Base-by-base conservation (phyloP, 2,329 filamentous ascomycete species). In the Epichloe typhina region DNA sequence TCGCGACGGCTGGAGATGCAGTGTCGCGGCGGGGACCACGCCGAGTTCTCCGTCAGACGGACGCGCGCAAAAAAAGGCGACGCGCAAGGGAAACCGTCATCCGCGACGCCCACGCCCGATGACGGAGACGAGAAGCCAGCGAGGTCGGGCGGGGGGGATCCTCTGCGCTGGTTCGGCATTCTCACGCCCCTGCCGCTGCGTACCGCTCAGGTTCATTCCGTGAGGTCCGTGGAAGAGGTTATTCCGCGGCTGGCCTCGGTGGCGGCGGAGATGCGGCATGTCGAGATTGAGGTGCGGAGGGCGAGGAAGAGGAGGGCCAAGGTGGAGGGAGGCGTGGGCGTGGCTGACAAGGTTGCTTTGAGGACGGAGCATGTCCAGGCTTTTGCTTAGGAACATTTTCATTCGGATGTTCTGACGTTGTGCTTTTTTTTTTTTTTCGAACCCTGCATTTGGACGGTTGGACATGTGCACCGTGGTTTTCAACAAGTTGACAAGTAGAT, bases 261-360 rank as follows among this genome's bases (percentile, higher is more conserved):
- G n/a, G 71, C 73, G 37, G 71, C 72, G 31, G 74, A 80, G 58
- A 80, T 91, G 76, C 70, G 72, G 13, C 66, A 67, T n/a, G 62
- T 86, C 5, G 85, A 89, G 68, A 79, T 83, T 48, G 77, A 84
- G 56, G 80, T 91, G 50, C 73, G 83, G 38, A 70, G 83, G 52
- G 76, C 75, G 37, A 68, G 73, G 52, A 81, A 82, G 67, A 73
- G 63, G 65, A 67, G 75, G 37, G 70, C 71, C 26, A 79, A 77
- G 62, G 69, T 67, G 1, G 68, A 69, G 53, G 64, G 13, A 15
- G 35, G 17, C 8, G 19, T 3, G 5, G n/a, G 36, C 4, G 39
- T 19, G 11, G 41, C 13, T 6, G 33, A 6, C 3, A 33, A 17
- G 23, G 26, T 9, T 5, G 37, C 2, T 12, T 40, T 23, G 11